Evolutionary conservation across 805 yeast species (phyloP), one percentile per base, ranked within the genome.

Genomic region (Kockiozyma suomiensis): DNA sequence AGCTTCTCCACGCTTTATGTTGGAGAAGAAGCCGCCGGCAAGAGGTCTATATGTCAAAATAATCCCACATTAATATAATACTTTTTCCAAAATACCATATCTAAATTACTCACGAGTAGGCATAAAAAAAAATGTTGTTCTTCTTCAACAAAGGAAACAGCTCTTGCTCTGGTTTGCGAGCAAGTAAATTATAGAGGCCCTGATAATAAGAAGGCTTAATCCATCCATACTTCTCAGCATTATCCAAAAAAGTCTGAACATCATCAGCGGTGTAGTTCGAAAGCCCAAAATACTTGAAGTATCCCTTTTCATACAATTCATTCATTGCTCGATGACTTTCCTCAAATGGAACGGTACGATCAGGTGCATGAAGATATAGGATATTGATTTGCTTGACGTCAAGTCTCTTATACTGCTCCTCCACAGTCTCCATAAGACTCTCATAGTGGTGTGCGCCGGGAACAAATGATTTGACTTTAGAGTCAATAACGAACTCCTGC

Each of bases 221-320:
- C 51, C 52, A 54, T 12, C 57, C 51, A 30, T 38, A 8, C 25
- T 42, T 43, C 19, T 50, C 42, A 28, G 51, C 26, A 30, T 30
- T 49, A 8, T 42, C 51, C 23, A 40, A 3, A 26, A 70, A 51
- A 50, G 59, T 54, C 35, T 59, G 47, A 30, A 68, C 71, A 10
- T 66, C 70, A 17, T 46, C 58, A 2, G 68, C 61, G 1, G 65
- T 17, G 53, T 43, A 69, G 64, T 69, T 69, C 12, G 71, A 68
- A 12, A 70, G 28, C 17, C 72, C 72, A 45, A 69, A 67, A 21
- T 51, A 41, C 46, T 59, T 50, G 65, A 64, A 70, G 45, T 58
- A 60, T 10, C 72, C 72, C 46, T 54, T 54, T 49, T 64, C 40
- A 54, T 67, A 59, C 25, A 70, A 58, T 10, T 58, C 66, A 33